Base-by-base conservation (phyloP, 177 flowering plant species). In the Vitis hybrid region DNA sequence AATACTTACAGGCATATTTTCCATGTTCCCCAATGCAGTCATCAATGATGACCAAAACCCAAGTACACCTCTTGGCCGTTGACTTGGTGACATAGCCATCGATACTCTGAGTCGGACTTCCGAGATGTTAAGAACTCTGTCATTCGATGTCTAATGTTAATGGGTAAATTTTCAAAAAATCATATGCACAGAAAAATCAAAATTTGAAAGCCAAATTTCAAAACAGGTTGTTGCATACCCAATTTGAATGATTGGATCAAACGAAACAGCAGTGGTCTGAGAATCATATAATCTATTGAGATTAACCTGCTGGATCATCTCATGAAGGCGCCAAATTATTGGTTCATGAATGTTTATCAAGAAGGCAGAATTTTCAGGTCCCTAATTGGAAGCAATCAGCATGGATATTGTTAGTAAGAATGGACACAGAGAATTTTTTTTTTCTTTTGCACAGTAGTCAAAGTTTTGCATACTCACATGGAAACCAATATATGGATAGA, bases 11-110 rank as follows among this genome's bases (percentile, higher is more conserved):
- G 92, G 86, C 99, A 96, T 96, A 81, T 94, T 90, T 77, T 96
- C 98, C 46, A 97, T 93, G 78, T 96, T 96, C 7, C 99, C 99
- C 78, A 96, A 81, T 56, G 99, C 97, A 82, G 99, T 96, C 99
- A 96, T 96, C 80, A 96, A 82, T 54, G 98, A 93, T 70, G 93
- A 83, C 98, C 99, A 96, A 78, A 96, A 96, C 54, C 99, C 99
- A 82, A 96, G 97, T 11, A 96, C 98, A 63, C 99, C 99, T 32
- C 89, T 88, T 62, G 99, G 99, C 30, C 99, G 85, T 73, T 93
- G 99, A 80, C 90, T 83, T 69, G 99, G 99, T 64, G 99, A 96
- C 99, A 96, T 96, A 67, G 90, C 84, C 94, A 96, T 90, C 70
- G 99, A 89, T 32, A 96, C 86, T 79, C 85, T 93, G 69, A 91